A percentile compares a stretch with the other conserved stretches of the same genome.
Evolutionary conservation across 345 rosid species (phyloP).

Genomic region (Hypericum perforatum): DNA sequence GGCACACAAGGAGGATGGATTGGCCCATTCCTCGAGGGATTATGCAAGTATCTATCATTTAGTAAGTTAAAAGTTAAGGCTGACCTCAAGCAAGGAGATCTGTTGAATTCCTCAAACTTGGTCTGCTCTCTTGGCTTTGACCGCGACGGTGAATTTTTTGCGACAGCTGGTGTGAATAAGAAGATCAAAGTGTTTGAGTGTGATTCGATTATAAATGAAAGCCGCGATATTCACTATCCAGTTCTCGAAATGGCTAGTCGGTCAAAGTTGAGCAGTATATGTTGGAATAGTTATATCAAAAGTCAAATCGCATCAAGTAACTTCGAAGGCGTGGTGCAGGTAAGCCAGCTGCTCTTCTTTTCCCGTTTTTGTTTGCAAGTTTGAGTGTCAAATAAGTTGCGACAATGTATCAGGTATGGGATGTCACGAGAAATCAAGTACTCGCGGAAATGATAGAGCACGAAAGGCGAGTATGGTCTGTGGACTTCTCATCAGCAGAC

Average conservation of each 20-base stretch:
- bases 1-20: constrained; percentile 68
- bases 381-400: constrained; percentile 7
- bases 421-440: constrained; percentile 77
- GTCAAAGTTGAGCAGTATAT: constrained; percentile 74
- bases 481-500: constrained; percentile 76
- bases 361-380: neutral
- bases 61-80: constrained; percentile 80
- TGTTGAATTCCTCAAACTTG: constrained; percentile 75
- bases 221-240: constrained; percentile 80
- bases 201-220: constrained; percentile 47
- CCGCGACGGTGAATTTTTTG: constrained; percentile 84
- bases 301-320: constrained; percentile 96
- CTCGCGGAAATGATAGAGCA: constrained; percentile 81
- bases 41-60: constrained; percentile 82
- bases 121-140: constrained; percentile 86
- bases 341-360: constrained; percentile 16
- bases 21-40: constrained; percentile 86
- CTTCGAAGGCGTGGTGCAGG: constrained; percentile 97
- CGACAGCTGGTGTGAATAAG: constrained; percentile 94
- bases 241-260: constrained; percentile 80
- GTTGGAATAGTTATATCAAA: constrained; percentile 91
- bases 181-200: constrained; percentile 91
- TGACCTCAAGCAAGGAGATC: constrained; percentile 84
- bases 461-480: constrained; percentile 89
- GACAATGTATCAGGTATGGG: constrained; percentile 60